phyloP scores from a whole-genome alignment of 2,329 filamentous ascomycete species.

The Penicillium corylophilum region DNA sequence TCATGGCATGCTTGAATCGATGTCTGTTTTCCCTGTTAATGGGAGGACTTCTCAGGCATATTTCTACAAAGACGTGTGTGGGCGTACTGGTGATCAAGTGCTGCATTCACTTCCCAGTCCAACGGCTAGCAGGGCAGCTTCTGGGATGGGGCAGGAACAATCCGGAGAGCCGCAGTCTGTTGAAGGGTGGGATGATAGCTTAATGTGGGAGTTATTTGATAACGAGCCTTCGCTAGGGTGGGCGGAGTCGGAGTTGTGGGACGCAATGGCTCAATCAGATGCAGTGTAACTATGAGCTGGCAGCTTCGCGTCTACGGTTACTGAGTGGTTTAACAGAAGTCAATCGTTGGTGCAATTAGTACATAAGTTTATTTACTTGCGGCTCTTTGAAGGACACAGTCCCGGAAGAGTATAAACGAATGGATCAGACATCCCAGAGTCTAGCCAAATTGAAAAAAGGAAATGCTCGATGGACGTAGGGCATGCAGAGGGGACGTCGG shows the following conservation, averaged over 20 bases:
- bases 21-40: neutral
- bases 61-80: slow-evolving; percentile 7
- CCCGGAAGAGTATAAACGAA: slow-evolving; percentile 14
- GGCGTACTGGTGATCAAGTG: neutral
- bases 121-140: neutral
- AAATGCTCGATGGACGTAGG: slow-evolving; percentile 15
- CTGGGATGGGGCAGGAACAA: slow-evolving; percentile 1
- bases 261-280: slow-evolving; percentile 17
- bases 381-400: slow-evolving; percentile 19
- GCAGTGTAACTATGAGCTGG: neutral
- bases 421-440: slow-evolving; percentile 22
- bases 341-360: slow-evolving; percentile 13
- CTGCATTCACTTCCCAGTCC: slow-evolving; percentile 2
- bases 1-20: neutral
- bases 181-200: slow-evolving; percentile 24
- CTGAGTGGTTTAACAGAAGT: neutral
- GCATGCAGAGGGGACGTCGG: slow-evolving; percentile 22
- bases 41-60: neutral
- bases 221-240: slow-evolving; percentile 25
- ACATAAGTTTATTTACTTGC: slow-evolving; percentile 24
- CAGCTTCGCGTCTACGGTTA: neutral
- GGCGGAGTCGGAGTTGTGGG: slow-evolving; percentile 25
- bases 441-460: slow-evolving; percentile 23
- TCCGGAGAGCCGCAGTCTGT: slow-evolving; percentile 3
- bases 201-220: slow-evolving; percentile 26